A percentile compares a stretch with the other conserved stretches of the same genome.
These are phyloP conservation scores for Urtica urens DNA, from an alignment of 306 rosid genomes.

Conservation along the genomic window DNA sequence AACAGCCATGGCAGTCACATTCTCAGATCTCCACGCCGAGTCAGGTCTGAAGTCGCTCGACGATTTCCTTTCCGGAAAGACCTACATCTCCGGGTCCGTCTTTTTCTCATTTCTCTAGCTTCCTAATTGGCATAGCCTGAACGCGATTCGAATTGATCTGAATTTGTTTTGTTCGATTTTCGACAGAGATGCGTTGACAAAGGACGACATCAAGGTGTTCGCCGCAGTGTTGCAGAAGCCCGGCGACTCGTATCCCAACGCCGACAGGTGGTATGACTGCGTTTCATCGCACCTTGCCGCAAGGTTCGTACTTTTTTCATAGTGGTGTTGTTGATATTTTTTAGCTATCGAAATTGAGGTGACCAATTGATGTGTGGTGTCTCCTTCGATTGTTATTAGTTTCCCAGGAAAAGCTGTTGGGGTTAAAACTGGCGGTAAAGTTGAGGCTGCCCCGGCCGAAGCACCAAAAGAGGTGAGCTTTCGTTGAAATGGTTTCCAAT, in stretches of 20 bases:
- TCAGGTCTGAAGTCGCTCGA: constrained; percentile 69
- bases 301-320: constrained; percentile 28
- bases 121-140: neutral
- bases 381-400: constrained; percentile 11
- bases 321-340: neutral
- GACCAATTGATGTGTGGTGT: neutral
- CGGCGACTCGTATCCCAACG: constrained; percentile 34
- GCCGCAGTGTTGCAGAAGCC: constrained; percentile 54
- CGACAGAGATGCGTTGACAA: constrained; percentile 51
- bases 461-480: constrained; percentile 22
- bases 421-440: constrained; percentile 36
- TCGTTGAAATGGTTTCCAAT: neutral
- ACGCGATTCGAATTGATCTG: too few species aligned
- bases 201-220: constrained; percentile 72
- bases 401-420: constrained; percentile 77
- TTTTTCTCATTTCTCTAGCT: neutral
- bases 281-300: constrained; percentile 50
- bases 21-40: constrained; percentile 77
- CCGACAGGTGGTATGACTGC: constrained; percentile 51
- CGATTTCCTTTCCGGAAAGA: constrained; percentile 48
- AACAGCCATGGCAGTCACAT: constrained; percentile 58
- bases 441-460: constrained; percentile 36
- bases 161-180: neutral
- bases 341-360: too few species aligned
- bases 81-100: constrained; percentile 63